Evolutionary conservation across 1,139 yeast genomes (phyloP).

Genomic region (Hansenula lynferdii): DNA sequence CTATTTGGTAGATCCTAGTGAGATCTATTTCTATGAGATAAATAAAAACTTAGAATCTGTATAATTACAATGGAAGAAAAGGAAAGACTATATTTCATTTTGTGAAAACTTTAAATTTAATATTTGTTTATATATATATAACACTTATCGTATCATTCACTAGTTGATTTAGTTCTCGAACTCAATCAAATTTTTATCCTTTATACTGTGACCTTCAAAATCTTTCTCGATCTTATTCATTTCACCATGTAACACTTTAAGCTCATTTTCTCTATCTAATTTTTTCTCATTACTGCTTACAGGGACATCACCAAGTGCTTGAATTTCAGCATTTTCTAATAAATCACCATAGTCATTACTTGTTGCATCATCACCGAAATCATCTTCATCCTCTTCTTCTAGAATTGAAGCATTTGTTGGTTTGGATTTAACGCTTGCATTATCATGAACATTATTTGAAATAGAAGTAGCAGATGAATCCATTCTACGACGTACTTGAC

Average conservation of each 20-base stretch:
- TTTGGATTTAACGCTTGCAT: conserved; percentile 7
- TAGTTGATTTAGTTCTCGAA: conserved; percentile 21
- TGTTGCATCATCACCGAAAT: conserved; percentile 41
- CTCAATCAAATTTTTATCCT: conserved; percentile 15
- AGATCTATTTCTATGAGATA: background rate
- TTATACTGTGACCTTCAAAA: background rate
- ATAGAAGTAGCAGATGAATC: conserved; percentile 40
- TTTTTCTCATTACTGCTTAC: conserved; percentile 7
- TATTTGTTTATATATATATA: no score
- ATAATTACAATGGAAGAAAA: background rate
- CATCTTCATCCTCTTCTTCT: conserved; percentile 40
- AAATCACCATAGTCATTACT: conserved; percentile 43
- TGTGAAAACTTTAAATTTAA: background rate
- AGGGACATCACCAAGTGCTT: conserved; percentile 27
- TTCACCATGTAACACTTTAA: conserved; percentile 17
- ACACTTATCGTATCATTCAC: no score
- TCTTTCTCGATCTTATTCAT: conserved; percentile 9
- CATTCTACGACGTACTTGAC: conserved; percentile 80
- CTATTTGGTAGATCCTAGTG: conserved; percentile 43
- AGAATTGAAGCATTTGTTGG: conserved; percentile 6
- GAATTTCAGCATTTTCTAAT: conserved; percentile 41
- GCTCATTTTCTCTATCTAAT: conserved; percentile 16
- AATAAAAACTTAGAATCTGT: background rate
- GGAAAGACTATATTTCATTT: background rate
- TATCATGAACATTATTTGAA: conserved; percentile 4